A percentile compares a stretch with the other conserved stretches of the same genome.
Conservation (phyloP, 352 stramenopile species). For the Pythium volutum region DNA sequence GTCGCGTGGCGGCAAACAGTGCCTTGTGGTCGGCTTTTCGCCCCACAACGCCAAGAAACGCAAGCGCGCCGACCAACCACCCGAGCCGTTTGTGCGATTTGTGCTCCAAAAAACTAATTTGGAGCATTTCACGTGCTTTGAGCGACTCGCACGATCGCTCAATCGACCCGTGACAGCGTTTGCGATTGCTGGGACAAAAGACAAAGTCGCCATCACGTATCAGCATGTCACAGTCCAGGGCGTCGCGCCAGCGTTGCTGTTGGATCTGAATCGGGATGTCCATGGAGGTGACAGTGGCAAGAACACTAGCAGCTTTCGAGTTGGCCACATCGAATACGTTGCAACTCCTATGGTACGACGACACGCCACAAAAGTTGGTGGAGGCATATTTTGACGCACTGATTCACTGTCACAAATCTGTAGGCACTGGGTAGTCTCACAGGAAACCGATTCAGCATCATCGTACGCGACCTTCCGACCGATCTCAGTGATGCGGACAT, state of each 20-base stretch:
- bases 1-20: constrained; percentile 36
- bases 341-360: constrained; percentile 41
- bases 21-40: constrained; percentile 58
- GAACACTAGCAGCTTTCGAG: constrained; percentile 22
- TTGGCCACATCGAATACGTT: constrained; percentile 58
- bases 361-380: background rate
- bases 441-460: constrained; percentile 70
- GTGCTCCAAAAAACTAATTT: constrained; percentile 72
- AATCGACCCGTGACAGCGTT: constrained; percentile 51
- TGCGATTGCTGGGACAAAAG: constrained; percentile 68
- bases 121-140: constrained; percentile 72
- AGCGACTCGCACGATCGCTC: constrained; percentile 44
- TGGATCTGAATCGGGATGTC: constrained; percentile 31
- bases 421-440: constrained; percentile 45
- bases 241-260: constrained; percentile 38
- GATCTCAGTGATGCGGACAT: constrained; percentile 13
- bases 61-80: constrained; percentile 48
- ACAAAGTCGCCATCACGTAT: constrained; percentile 68
- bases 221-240: constrained; percentile 61
- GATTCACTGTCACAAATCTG: background rate
- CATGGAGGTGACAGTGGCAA: constrained; percentile 1
- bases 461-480: constrained; percentile 35
- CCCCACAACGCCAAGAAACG: constrained; percentile 64
- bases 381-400: no score
- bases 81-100: constrained; percentile 51